Base-by-base conservation (phyloP, 2,329 filamentous ascomycete species). In the Sporothrix curviconia region DNA sequence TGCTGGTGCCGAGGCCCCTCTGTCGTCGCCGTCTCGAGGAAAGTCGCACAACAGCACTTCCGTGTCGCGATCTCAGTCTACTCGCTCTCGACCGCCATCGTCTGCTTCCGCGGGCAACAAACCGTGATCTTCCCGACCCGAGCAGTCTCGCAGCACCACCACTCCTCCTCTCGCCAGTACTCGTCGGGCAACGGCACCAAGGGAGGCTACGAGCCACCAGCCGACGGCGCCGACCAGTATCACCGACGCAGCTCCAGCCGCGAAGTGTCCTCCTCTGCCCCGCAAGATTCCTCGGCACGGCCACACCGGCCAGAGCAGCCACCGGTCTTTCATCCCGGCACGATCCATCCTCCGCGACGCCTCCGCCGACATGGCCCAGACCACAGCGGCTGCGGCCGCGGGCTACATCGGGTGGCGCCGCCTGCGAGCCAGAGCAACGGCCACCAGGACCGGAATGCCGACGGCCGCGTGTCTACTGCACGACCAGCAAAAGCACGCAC, bases 401-500 rank as follows among this genome's bases (percentile, higher is more conserved):
- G n/a, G 73, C 55, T 3, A 54, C 55, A 25, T 24, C 32, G 36
- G n/a, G 19, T 8, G n/a, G 49, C 47, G 39, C 14, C 25, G 19
- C 36, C 34, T 8, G 28, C 34, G 24, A 25, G 40, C 40, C 49
- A 53, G 55, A 43, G 40, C 22, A 36, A 43, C 36, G 47, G 49
- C 30, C 37, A 56, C n/a, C 37, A 43, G 19, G 58, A 76, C 63
- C 69, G 70, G 59, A 68, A 71, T 60, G 66, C 71, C 60, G 78
- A 81, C 61, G 71, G 74, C 47, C 78, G 80, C 65, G 69, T 74
- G 58, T 70, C 76, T 12, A 73, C 74, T 44, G 70, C 76, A 49
- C 78, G 79, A 65, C 78, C 78, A 64, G 75, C 78, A 59, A 80
- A 80, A 64, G 79, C 82, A 56, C 79, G 84, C 66, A 96, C 92